Conservation (phyloP, 306 rosid genomes). For the Castanea crenata region DNA sequence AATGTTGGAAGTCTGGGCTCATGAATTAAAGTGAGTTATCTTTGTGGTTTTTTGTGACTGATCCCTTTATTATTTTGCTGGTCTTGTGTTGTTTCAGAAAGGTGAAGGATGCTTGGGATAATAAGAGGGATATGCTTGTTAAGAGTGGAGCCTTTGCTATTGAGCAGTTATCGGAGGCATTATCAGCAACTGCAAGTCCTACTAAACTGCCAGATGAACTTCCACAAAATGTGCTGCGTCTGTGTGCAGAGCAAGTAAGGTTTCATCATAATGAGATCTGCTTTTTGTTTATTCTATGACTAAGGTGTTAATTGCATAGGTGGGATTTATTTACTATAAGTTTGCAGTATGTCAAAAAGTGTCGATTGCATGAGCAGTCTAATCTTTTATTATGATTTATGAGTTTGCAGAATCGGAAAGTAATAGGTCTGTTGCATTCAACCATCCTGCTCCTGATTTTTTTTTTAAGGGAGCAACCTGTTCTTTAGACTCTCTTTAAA, state of each 20-base stretch:
- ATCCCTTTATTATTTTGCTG: conserved; percentile 3
- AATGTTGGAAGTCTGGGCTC: not conserved
- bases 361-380: not conserved
- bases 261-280: conserved; percentile 15
- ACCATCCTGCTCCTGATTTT: not conserved
- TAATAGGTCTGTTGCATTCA: not conserved
- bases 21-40: conserved; percentile 1
- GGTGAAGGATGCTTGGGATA: conserved; percentile 87
- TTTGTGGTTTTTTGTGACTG: conserved; percentile 13
- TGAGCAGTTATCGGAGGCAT: conserved; percentile 83
- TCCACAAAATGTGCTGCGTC: conserved; percentile 49
- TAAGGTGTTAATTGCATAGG: conserved; percentile 2
- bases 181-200: conserved; percentile 63
- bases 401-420: not conserved
- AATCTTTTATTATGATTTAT: not conserved
- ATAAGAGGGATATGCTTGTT: conserved; percentile 64
- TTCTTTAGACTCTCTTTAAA: not conserved
- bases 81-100: conserved; percentile 51
- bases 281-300: not conserved
- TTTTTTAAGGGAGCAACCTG: not conserved
- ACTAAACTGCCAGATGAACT: conserved; percentile 69
- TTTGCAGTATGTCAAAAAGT: not conserved
- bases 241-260: conserved; percentile 77
- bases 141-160: conserved; percentile 87
- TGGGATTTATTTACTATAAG: not conserved